Conservation (phyloP, 257 asterid species). For the Striga asiatica region DNA sequence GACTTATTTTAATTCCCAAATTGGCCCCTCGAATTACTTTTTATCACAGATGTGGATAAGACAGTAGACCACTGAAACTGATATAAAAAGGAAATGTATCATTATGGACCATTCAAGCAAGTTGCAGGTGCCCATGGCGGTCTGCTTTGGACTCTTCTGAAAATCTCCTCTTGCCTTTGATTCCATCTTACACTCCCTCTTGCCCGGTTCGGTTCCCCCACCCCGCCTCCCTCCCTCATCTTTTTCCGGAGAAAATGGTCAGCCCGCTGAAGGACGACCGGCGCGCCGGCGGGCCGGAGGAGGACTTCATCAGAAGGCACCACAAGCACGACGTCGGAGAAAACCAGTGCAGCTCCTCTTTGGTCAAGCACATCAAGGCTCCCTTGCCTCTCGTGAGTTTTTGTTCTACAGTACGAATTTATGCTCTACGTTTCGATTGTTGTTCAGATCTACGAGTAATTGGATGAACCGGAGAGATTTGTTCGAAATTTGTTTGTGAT, state of each 20-base stretch:
- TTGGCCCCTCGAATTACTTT: too few relatives aligned
- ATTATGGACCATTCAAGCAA: constrained; percentile 34
- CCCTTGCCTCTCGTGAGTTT: constrained; percentile 69
- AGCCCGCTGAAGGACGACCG: constrained; percentile 29
- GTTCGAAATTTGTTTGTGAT: not conserved
- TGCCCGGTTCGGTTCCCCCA: constrained; percentile 11
- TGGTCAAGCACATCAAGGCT: constrained; percentile 78
- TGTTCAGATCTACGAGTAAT: constrained; percentile 17
- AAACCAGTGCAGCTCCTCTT: constrained; percentile 62
- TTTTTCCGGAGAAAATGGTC: constrained; percentile 18
- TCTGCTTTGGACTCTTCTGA: constrained; percentile 35
- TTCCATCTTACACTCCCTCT: constrained; percentile 35
- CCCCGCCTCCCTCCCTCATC: not conserved
- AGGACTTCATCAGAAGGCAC: constrained; percentile 56
- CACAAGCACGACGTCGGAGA: constrained; percentile 63
- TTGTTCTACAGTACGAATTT: too few relatives aligned
- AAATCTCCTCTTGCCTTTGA: constrained; percentile 24
- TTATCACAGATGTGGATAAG: too few relatives aligned
- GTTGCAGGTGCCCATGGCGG: constrained; percentile 41
- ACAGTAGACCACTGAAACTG: too few relatives aligned
- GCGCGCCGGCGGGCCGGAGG: constrained; percentile 32
- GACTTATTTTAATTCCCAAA: too few relatives aligned
- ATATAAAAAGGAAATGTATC: too few relatives aligned
- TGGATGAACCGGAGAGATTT: not conserved
- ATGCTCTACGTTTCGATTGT: too few relatives aligned